Conservation (phyloP, 192 early-diverging fungal genomes). For the Kickxella alabastrina region DNA sequence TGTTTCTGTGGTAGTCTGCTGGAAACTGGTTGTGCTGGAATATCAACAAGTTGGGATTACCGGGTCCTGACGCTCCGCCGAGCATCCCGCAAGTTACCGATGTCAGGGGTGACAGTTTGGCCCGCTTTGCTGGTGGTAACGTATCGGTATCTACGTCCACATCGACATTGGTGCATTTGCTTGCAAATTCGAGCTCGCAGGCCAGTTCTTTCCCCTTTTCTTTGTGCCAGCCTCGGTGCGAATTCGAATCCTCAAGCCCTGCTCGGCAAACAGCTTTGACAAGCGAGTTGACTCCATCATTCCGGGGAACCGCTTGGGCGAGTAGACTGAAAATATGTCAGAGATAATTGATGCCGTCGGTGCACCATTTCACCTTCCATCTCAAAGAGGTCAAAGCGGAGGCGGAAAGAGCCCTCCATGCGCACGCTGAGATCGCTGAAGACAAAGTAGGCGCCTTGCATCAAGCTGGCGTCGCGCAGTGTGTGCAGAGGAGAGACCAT, state of each 20-base stretch:
- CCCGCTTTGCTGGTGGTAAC: too few species aligned
- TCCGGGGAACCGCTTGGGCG: conserved; percentile 92
- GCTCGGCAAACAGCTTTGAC: conserved; percentile 89
- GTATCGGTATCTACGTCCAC: too few species aligned
- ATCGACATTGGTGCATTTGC: too few species aligned
- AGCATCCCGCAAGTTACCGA: conserved; percentile 2
- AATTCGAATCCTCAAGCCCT: conserved; percentile 91
- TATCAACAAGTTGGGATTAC: conserved; percentile 5
- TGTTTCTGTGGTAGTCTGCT: conserved; percentile 7
- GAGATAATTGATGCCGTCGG: conserved; percentile 63
- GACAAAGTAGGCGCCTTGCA: conserved; percentile 89
- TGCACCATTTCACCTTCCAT: conserved; percentile 55
- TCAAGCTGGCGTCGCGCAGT: conserved; percentile 77
- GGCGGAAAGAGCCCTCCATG: conserved; percentile 80
- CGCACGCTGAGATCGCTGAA: conserved; percentile 91
- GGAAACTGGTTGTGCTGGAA: conserved; percentile 23
- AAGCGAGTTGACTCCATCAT: conserved; percentile 88
- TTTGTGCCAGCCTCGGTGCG: conserved; percentile 74
- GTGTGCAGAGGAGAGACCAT: conserved; percentile 88
- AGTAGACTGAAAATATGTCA: conserved; percentile 77
- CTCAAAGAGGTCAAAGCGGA: conserved; percentile 85
- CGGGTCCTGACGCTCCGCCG: background rate
- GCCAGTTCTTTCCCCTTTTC: conserved; percentile 29
- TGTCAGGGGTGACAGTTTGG: too few species aligned
- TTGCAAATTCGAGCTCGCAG: background rate